A percentile compares a stretch with the other conserved stretches of the same genome.
Evolutionary conservation across 371 early-diverging fungal genomes (phyloP).

Genomic region (Nematocida sp.): DNA sequence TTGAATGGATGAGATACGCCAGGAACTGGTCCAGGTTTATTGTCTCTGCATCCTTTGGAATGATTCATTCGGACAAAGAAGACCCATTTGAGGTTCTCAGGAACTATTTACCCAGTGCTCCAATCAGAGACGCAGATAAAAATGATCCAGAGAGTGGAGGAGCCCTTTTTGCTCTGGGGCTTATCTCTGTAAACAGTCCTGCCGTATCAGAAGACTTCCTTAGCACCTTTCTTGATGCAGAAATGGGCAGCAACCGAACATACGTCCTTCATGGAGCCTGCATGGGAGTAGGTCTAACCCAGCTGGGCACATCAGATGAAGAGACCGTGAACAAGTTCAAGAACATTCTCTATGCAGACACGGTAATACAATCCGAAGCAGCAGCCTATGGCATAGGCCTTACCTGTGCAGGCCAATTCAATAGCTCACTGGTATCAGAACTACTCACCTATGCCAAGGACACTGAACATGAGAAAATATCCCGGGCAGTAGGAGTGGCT

Average conservation of each 20-base stretch:
- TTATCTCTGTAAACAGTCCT: slow-evolving; percentile 70
- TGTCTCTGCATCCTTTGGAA: slow-evolving; percentile 92
- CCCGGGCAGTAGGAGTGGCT: slow-evolving; percentile 27
- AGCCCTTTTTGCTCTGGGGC: slow-evolving; percentile 86
- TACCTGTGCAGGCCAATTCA: slow-evolving; percentile 73
- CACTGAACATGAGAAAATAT: slow-evolving; percentile 50
- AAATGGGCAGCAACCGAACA: slow-evolving; percentile 62
- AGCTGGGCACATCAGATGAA: slow-evolving; percentile 69
- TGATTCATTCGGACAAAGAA: slow-evolving; percentile 74
- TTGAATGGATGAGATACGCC: slow-evolving; percentile 89
- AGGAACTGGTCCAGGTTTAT: slow-evolving; percentile 97
- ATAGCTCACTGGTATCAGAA: background rate
- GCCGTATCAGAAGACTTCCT: slow-evolving; percentile 38
- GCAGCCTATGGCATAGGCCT: slow-evolving; percentile 92
- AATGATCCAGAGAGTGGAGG: slow-evolving; percentile 73
- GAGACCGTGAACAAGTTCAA: slow-evolving; percentile 61
- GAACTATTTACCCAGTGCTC: slow-evolving; percentile 52
- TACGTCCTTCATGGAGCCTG: slow-evolving; percentile 91
- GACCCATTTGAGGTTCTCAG: slow-evolving; percentile 53
- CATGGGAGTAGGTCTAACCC: slow-evolving; percentile 76
- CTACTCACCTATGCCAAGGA: slow-evolving; percentile 33
- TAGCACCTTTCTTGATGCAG: slow-evolving; percentile 39
- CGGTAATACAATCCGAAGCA: slow-evolving; percentile 87
- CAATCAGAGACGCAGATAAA: slow-evolving; percentile 67
- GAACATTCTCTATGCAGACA: slow-evolving; percentile 68